These are phyloP conservation scores for Gossypium australe DNA, from an alignment of 345 rosid genomes.

Conservation along the genomic window DNA sequence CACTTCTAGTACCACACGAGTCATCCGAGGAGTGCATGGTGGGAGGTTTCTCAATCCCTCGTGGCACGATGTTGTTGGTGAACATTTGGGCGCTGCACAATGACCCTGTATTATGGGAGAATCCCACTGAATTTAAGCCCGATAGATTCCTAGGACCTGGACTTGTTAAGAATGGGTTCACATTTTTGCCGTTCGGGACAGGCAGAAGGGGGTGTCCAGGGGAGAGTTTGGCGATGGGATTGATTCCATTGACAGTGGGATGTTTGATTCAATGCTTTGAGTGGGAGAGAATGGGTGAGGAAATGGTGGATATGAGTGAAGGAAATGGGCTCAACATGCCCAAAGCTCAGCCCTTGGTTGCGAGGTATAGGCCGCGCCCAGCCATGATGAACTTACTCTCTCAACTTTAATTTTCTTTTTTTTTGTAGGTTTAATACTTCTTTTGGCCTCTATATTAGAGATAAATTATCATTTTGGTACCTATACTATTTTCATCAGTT, in stretches of 20 bases:
- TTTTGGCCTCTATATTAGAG: too few relatives aligned
- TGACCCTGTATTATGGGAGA: constrained; percentile 35
- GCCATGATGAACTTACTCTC: neutral
- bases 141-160: constrained; percentile 29
- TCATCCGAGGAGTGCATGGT: constrained; percentile 33
- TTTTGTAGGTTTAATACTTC: too few relatives aligned
- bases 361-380: constrained; percentile 25
- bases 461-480: too few relatives aligned
- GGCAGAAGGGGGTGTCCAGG: constrained; percentile 57
- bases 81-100: constrained; percentile 37
- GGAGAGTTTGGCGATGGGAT: constrained; percentile 25
- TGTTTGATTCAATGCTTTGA: constrained; percentile 42
- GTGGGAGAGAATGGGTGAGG: constrained; percentile 28
- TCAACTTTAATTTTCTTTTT: neutral
- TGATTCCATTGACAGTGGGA: constrained; percentile 30
- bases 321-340: constrained; percentile 23
- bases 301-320: constrained; percentile 36
- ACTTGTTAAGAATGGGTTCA: constrained; percentile 27
- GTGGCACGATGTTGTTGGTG: constrained; percentile 32
- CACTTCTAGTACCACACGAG: constrained; percentile 32
- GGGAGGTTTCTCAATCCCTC: constrained; percentile 31
- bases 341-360: constrained; percentile 30
- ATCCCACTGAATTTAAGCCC: constrained; percentile 29
- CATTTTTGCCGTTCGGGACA: constrained; percentile 34
- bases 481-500: too few relatives aligned